These are phyloP conservation scores for Ploettnerulaceae sp. DNA, from an alignment of 2,329 filamentous ascomycete genomes.

Conservation along the genomic window DNA sequence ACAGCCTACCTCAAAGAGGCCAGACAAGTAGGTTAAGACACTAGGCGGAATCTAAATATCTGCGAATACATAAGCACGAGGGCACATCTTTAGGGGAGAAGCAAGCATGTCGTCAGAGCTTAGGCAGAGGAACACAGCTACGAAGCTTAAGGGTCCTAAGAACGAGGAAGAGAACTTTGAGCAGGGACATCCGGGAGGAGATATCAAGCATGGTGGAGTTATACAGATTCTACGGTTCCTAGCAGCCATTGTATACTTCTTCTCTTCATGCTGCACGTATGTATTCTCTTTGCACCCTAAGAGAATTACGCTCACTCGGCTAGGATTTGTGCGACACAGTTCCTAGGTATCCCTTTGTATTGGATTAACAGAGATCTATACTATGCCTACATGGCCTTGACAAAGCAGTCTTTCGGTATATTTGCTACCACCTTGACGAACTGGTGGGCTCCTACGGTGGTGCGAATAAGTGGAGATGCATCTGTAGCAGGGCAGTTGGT, in stretches of 20 bases:
- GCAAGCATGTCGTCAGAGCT: conserved; percentile 25
- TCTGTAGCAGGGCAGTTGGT: conserved; percentile 72
- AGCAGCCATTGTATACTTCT: conserved; percentile 29
- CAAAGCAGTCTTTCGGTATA: conserved; percentile 78
- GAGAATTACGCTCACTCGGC: conserved; percentile 19
- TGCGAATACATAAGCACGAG: neutral
- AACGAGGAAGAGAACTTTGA: conserved; percentile 8
- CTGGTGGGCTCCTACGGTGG: conserved; percentile 79
- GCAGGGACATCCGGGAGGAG: conserved; percentile 32
- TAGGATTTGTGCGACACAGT: conserved; percentile 66
- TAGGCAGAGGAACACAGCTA: conserved; percentile 25
- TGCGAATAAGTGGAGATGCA: conserved; percentile 78
- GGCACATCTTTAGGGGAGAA: neutral
- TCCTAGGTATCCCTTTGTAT: conserved; percentile 72
- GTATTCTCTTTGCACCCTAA: conserved; percentile 5
- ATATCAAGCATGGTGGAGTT: conserved; percentile 30
- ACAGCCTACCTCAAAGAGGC: conserved; percentile 12
- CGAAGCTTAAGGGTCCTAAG: neutral
- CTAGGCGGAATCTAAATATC: conserved; percentile 1
- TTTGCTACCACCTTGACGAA: conserved; percentile 75
- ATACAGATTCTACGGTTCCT: conserved; percentile 30
- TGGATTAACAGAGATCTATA: conserved; percentile 71
- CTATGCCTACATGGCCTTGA: conserved; percentile 82
- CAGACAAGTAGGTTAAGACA: conserved; percentile 1
- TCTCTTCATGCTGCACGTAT: conserved; percentile 29